Base-by-base conservation (phyloP, 805 yeast genomes). In the Metschnikowia picachoensis region DNA sequence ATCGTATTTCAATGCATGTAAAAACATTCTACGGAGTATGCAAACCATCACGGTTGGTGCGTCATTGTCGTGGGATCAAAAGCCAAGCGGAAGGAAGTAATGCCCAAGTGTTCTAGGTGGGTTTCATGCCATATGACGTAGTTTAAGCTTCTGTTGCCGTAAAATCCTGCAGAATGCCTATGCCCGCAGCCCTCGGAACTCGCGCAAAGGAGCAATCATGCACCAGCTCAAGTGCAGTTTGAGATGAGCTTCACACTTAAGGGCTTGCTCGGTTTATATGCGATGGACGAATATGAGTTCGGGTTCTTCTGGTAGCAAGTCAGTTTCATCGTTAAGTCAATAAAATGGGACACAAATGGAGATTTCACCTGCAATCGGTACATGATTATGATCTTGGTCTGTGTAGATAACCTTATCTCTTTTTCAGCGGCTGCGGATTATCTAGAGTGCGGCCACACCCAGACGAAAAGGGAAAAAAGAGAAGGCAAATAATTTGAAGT, bases 131-230 rank as follows among this genome's bases (percentile, higher is more conserved):
- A 4, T n/a, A 44, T 44, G 44, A 44, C 48, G 48, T 39, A 39
- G 11, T 7, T 17, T n/a, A 35, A 35, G 37, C 31, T 40, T 32
- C 29, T 25, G 12, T 13, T 30, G 41, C 32, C 34, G 11, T 20
- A 13, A 3, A 4, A 9, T 35, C 44, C 48, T 44, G 48, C 48
- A 44, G 31, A 44, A 44, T 44, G 43, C 17, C 32, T 13, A n/a
- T 15, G 13, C 35, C 13, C 17, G 20, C 37, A n/a, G 15, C 42
- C 20, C 39, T n/a, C 16, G 11, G 16, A 25, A 27, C 33, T 43
- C 25, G 48, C 48, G 48, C 48, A 44, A 38, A 29, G 38, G 33
- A 43, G 47, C 47, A 43, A 43, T 43, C 47, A 43, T 43, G 39
- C 44, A 8, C 31, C 44, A 25, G 37, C 32, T 8, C 20, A 16